Conservation (phyloP, 2,329 filamentous ascomycete genomes). For the Cladosporium sp. region DNA sequence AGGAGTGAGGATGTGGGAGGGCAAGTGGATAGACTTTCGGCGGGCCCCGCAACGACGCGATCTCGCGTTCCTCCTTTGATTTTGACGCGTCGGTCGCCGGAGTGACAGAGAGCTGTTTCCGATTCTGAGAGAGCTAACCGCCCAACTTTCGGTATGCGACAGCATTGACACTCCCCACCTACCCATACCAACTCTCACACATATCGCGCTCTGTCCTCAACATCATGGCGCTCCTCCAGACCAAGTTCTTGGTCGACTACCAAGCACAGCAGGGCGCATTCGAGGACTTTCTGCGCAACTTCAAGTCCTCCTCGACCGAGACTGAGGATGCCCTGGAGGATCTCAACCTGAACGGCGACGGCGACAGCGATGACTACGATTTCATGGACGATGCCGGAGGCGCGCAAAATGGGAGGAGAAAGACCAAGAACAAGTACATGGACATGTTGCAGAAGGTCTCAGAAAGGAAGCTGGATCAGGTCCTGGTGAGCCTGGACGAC, state of each 20-base stretch:
- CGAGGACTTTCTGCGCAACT: conserved; percentile 80
- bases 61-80: no score
- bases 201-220: not conserved
- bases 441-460: conserved; percentile 81
- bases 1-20: no score
- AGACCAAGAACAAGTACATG: conserved; percentile 75
- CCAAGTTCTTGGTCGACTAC: conserved; percentile 79
- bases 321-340: conserved; percentile 78
- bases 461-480: conserved; percentile 70
- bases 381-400: conserved; percentile 74
- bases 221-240: conserved; percentile 78
- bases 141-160: not conserved
- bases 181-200: not conserved
- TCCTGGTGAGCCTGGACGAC: conserved; percentile 88
- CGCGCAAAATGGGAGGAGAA: conserved; percentile 33
- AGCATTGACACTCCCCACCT: not conserved
- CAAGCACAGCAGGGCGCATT: conserved; percentile 80
- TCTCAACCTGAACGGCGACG: conserved; percentile 83
- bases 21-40: not conserved
- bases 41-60: not conserved
- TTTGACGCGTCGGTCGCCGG: not conserved
- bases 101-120: no score
- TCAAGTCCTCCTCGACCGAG: conserved; percentile 73
- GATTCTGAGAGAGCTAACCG: not conserved
- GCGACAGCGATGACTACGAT: conserved; percentile 84